These are phyloP conservation scores for Ceratobasidium sp. DNA, from an alignment of 1,284 basidiomycete genomes.

Conservation along the genomic window DNA sequence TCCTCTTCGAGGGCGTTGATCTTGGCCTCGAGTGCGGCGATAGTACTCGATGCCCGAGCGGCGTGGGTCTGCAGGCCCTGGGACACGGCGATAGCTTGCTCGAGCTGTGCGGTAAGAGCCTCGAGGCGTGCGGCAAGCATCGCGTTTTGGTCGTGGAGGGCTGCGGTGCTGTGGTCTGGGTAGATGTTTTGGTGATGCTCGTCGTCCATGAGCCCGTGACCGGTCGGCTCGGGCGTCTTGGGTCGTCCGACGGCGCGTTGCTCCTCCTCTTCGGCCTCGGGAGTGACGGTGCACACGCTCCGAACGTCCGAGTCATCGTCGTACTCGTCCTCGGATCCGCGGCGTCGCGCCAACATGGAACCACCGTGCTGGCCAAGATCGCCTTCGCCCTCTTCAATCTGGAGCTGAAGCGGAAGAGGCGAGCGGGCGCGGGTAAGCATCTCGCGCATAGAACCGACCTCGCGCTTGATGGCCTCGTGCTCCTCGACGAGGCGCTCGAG, in stretches of 20 bases:
- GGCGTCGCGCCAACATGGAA: constrained; percentile 7
- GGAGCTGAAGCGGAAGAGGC: constrained; percentile 73
- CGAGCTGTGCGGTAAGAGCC: constrained; percentile 78
- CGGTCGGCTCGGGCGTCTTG: constrained; percentile 78
- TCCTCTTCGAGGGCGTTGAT: constrained; percentile 61
- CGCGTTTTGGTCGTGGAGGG: constrained; percentile 60
- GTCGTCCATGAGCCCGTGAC: constrained; percentile 72
- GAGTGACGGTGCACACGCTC: constrained; percentile 50
- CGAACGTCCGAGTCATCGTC: constrained; percentile 58
- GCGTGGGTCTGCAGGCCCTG: constrained; percentile 83
- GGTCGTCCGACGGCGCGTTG: constrained; percentile 65
- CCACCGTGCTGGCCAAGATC: constrained; percentile 28
- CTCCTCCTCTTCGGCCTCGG: constrained; percentile 59
- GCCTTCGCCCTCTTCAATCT: constrained; percentile 62
- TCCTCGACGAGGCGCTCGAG: constrained; percentile 78
- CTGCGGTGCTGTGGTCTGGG: constrained; percentile 49
- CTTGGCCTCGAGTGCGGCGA: constrained; percentile 75
- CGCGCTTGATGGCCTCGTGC: constrained; percentile 86
- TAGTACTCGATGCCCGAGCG: constrained; percentile 80
- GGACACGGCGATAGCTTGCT: constrained; percentile 81
- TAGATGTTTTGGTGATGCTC: constrained; percentile 54
- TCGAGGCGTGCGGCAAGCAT: constrained; percentile 81
- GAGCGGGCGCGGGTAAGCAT: constrained; percentile 72
- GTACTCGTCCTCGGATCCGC: constrained; percentile 55
- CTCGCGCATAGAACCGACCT: constrained; percentile 78